Percentiles rank a stretch among this genome's conserved stretches.
Conservation (phyloP, 1,139 yeast species). For the Geotrichum restrictum region DNA sequence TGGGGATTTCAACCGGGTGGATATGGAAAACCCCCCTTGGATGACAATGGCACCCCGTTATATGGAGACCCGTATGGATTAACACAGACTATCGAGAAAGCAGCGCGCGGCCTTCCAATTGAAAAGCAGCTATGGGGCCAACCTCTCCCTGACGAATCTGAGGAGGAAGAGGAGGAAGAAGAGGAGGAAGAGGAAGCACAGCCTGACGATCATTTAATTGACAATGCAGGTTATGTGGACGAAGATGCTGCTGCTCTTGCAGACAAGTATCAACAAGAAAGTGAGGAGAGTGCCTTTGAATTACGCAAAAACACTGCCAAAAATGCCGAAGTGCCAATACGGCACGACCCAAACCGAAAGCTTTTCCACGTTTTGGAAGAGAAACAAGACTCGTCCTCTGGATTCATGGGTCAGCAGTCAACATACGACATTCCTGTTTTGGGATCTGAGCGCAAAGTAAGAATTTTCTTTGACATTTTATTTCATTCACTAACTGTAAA, state of each 20-base stretch:
- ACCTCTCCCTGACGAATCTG: conserved; percentile 34
- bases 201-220: conserved; percentile 29
- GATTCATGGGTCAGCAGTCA: conserved; percentile 28
- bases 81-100: conserved; percentile 27
- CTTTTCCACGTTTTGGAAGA: conserved; percentile 47
- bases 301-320: conserved; percentile 16
- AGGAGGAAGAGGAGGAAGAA: conserved; percentile 35
- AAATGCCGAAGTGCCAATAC: conserved; percentile 6
- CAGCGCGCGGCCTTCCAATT: conserved; percentile 45
- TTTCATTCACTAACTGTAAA: conserved; percentile 1
- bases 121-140: conserved; percentile 39
- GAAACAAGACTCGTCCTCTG: conserved; percentile 27
- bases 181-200: conserved; percentile 36
- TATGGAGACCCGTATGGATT: conserved; percentile 39
- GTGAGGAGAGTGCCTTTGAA: conserved; percentile 22
- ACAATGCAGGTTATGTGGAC: conserved; percentile 31
- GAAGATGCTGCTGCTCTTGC: conserved; percentile 29
- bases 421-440: conserved; percentile 28
- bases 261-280: conserved; percentile 24
- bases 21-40: conserved; percentile 43
- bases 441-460: conserved; percentile 1
- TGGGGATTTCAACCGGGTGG: conserved; percentile 44
- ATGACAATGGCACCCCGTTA: conserved; percentile 36
- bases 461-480: background rate
- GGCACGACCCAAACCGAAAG: conserved; percentile 24